Conservation (phyloP, 129 eudicot species). For the Flaveria robusta region DNA sequence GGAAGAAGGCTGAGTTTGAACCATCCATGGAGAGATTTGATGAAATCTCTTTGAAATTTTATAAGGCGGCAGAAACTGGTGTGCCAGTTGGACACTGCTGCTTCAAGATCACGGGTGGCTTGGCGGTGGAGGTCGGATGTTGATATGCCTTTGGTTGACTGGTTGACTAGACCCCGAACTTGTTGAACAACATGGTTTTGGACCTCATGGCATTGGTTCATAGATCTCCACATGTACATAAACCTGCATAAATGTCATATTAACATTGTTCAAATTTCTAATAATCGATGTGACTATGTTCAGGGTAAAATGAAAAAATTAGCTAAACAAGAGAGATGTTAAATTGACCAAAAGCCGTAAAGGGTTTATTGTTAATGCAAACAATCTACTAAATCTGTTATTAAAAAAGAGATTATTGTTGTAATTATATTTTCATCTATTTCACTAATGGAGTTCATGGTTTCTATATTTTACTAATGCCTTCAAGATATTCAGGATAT, state of each 20-base stretch:
- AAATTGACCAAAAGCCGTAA: not conserved
- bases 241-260: conserved; percentile 51
- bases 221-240: conserved; percentile 98
- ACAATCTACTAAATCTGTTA: not conserved
- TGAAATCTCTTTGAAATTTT: conserved; percentile 80
- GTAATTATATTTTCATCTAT: not conserved
- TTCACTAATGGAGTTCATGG: too few relatives aligned
- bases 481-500: too few relatives aligned
- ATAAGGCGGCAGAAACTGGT: conserved; percentile 84
- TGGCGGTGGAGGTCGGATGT: conserved; percentile 92
- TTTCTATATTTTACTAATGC: too few relatives aligned
- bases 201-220: conserved; percentile 86
- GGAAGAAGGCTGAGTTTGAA: conserved; percentile 79
- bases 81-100: conserved; percentile 93
- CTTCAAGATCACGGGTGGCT: conserved; percentile 87
- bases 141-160: conserved; percentile 56
- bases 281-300: not conserved
- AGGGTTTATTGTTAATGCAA: not conserved
- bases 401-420: not conserved
- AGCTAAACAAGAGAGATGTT: not conserved
- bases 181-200: conserved; percentile 92
- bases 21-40: conserved; percentile 87
- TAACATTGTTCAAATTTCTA: not conserved
- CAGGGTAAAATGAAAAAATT: too few relatives aligned
- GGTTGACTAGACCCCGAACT: conserved; percentile 81